These are phyloP conservation scores for Ramicandelaber brevisporus DNA, from an alignment of 192 early-diverging fungal genomes.

Conservation along the genomic window DNA sequence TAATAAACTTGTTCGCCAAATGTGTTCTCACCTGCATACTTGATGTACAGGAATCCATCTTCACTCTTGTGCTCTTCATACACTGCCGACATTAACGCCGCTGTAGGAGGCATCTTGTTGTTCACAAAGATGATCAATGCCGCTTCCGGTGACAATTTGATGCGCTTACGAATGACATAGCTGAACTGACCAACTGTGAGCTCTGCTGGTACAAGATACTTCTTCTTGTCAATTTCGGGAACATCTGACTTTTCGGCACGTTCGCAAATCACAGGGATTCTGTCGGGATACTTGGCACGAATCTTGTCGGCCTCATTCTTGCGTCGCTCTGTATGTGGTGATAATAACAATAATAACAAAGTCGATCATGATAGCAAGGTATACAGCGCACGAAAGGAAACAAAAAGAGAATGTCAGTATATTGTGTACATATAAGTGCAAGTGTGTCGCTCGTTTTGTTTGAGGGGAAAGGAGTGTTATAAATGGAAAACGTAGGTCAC, in stretches of 20 bases:
- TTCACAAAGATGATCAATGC: constrained; percentile 99
- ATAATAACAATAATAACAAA: no score
- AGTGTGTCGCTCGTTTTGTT: no score
- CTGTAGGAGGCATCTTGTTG: constrained; percentile 79
- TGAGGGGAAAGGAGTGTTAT: no score
- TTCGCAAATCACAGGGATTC: constrained; percentile 76
- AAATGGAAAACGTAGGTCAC: no score
- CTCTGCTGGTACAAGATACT: constrained; percentile 91
- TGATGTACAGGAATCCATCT: constrained; percentile 93
- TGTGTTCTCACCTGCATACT: constrained; percentile 74
- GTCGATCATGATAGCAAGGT: no score
- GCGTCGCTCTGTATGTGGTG: constrained; percentile 51
- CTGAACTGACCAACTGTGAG: constrained; percentile 95
- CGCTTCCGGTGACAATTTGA: constrained; percentile 89
- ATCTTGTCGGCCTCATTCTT: constrained; percentile 91
- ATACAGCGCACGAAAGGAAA: no score
- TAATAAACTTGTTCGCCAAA: constrained; percentile 23
- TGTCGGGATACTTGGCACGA: constrained; percentile 84
- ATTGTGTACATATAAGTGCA: no score
- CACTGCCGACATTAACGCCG: constrained; percentile 74
- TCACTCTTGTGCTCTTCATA: constrained; percentile 97
- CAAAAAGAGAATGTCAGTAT: no score
- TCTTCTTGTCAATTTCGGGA: constrained; percentile 94
- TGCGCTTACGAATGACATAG: constrained; percentile 88
- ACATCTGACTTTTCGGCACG: constrained; percentile 97